Evolutionary conservation across 768 basidiomycete species (phyloP).

Genomic region (Pleurotus salmoneostramineus): DNA sequence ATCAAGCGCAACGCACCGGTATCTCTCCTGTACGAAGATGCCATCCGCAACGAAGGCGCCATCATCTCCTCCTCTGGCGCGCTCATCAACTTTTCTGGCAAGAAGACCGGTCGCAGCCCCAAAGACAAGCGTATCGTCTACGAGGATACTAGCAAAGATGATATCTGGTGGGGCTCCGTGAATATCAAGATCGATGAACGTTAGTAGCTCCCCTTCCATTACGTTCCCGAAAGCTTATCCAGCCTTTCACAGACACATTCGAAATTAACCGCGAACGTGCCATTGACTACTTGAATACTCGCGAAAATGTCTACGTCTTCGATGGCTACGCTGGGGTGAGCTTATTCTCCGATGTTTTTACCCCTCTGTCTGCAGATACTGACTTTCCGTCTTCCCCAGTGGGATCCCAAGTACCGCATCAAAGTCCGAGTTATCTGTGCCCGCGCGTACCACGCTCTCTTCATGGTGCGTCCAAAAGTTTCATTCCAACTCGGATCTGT

Average conservation of each 20-base stretch:
- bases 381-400: conserved; percentile 37
- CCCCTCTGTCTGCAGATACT: conserved; percentile 7
- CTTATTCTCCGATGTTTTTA: conserved; percentile 9
- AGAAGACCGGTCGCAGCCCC: conserved; percentile 96
- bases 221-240: not conserved
- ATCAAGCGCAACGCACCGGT: conserved; percentile 92
- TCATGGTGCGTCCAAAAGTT: conserved; percentile 71
- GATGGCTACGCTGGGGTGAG: conserved; percentile 90
- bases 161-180: conserved; percentile 99
- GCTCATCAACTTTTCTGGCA: conserved; percentile 99
- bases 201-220: conserved; percentile 19
- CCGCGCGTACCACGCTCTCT: conserved; percentile 96
- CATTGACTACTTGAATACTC: conserved; percentile 98
- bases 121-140: conserved; percentile 99
- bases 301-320: conserved; percentile 97
- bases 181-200: conserved; percentile 99
- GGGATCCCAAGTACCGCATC: conserved; percentile 99
- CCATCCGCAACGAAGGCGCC: conserved; percentile 97
- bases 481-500: not conserved
- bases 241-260: conserved; percentile 72
- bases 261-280: conserved; percentile 99
- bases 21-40: conserved; percentile 94
- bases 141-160: conserved; percentile 93
- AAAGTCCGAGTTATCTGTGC: conserved; percentile 99
- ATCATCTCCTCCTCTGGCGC: conserved; percentile 96